Base-by-base conservation (phyloP, 495 filamentous ascomycete species). In the Tuber calosporum region DNA sequence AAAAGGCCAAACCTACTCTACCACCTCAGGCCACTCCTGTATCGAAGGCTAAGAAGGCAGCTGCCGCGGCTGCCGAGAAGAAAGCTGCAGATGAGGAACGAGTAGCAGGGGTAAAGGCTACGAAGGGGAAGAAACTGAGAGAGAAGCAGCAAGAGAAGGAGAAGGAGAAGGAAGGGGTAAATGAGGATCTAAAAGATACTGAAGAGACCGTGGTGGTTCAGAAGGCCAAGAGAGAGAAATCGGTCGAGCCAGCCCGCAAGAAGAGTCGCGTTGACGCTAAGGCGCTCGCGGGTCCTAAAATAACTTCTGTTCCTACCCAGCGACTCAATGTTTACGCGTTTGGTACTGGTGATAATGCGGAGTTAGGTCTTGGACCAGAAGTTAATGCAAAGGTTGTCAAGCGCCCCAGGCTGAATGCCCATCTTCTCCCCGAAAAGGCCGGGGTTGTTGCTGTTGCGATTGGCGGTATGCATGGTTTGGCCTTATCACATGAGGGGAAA, bases 381-480 rank as follows among this genome's bases (percentile, higher is more conserved):
- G 89, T 88, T 76, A 88, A 86, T 58, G 85, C 86, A 20, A 86
- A 88, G 70, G 87, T 89, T 70, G 90, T 91, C 75, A 90, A 90
- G 83, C 86, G 90, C 11, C 90, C 90, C 36, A 88, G 90, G 73
- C 81, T 90, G 53, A 91, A 92, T 73, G 82, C 86, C 62, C 81
- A 84, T 69, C 84, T 92, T 38, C 77, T 82, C 45, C 85, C 89
- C 20, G 86, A 89, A 66, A 84, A 84, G 34, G 87, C 91, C 43
- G 89, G 90, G 26, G 85, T 91, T 39, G 88, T 92, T 36, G 84
- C 87, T 43, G 77, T 92, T 13, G 87, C 88, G 53, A 84, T 86
- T 66, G 90, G 90, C 37, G 90, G 89, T 40, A 90, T 91, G 88
- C 90, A 92, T 74, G 84, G 83, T 66, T 83, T 87, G 70, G 89